Evolutionary conservation across 495 filamentous ascomycete genomes (phyloP).

Genomic region (Talaromyces adpressus): DNA sequence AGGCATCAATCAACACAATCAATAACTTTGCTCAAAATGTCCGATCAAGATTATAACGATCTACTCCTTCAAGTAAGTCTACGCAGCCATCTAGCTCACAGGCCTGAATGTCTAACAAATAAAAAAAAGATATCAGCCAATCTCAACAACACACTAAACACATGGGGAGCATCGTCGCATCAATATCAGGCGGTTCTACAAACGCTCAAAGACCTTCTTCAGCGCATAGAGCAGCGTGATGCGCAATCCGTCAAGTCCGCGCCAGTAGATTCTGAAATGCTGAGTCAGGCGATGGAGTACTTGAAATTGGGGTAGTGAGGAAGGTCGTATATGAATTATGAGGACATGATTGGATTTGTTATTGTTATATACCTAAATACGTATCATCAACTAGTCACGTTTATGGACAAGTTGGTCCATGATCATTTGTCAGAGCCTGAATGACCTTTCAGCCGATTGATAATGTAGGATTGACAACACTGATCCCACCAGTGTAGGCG

Average conservation of each 20-base stretch:
- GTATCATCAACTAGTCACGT: not conserved
- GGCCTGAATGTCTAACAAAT: too few relatives aligned
- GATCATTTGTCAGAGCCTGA: too few relatives aligned
- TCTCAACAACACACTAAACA: constrained; percentile 34
- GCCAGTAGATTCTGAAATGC: constrained; percentile 23
- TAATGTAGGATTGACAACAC: not conserved
- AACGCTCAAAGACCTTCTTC: constrained; percentile 31
- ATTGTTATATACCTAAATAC: not conserved
- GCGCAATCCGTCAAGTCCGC: not conserved
- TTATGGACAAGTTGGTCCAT: not conserved
- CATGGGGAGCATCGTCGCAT: constrained; percentile 30
- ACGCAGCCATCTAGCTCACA: not conserved
- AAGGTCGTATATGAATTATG: too few relatives aligned
- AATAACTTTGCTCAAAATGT: not conserved
- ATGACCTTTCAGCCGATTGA: too few relatives aligned
- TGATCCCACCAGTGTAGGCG: not conserved
- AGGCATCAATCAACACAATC: not conserved
- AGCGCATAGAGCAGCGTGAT: constrained; percentile 20
- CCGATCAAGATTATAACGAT: constrained; percentile 9
- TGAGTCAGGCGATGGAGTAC: constrained; percentile 35
- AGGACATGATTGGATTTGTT: not conserved
- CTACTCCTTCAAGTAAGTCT: constrained; percentile 10
- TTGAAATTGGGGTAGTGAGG: constrained; percentile 31
- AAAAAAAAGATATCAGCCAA: constrained; percentile 32
- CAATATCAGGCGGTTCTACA: constrained; percentile 31